phyloP scores from a whole-genome alignment of 495 filamentous ascomycete species.

The Aspergillus homomorphus region DNA sequence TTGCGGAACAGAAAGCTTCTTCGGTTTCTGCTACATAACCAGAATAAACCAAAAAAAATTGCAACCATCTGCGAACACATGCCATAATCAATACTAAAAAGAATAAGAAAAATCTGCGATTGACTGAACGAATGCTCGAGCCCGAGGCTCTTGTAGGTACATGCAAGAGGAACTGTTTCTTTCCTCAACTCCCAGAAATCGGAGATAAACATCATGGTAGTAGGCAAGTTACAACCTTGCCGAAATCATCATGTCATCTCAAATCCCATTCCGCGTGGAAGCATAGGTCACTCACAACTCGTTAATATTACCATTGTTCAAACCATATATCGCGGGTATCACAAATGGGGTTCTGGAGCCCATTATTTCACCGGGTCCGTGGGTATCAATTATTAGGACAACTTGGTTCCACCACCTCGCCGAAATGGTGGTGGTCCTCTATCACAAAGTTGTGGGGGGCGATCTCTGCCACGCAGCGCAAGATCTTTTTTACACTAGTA shows the following conservation, averaged over 20 bases:
- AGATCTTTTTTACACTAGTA: constrained; percentile 6
- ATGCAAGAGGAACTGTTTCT: too few species aligned
- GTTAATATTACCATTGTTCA: not conserved
- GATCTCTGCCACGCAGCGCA: not conserved
- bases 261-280: not conserved
- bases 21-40: too few species aligned
- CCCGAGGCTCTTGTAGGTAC: too few species aligned
- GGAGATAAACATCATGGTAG: not conserved
- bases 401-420: not conserved
- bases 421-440: not conserved
- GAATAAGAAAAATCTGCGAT: too few species aligned
- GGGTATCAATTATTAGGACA: not conserved
- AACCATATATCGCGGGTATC: not conserved
- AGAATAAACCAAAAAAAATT: too few species aligned
- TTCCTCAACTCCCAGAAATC: not conserved
- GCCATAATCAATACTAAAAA: too few species aligned
- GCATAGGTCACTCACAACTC: not conserved
- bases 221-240: not conserved
- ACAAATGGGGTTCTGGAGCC: not conserved
- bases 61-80: too few species aligned
- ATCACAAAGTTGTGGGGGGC: too few species aligned
- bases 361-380: not conserved
- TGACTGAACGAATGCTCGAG: too few species aligned
- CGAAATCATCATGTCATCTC: not conserved
- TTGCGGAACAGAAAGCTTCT: too few species aligned